Conservation (phyloP, 1,284 basidiomycete genomes). For the Cryptococcus sp. region DNA sequence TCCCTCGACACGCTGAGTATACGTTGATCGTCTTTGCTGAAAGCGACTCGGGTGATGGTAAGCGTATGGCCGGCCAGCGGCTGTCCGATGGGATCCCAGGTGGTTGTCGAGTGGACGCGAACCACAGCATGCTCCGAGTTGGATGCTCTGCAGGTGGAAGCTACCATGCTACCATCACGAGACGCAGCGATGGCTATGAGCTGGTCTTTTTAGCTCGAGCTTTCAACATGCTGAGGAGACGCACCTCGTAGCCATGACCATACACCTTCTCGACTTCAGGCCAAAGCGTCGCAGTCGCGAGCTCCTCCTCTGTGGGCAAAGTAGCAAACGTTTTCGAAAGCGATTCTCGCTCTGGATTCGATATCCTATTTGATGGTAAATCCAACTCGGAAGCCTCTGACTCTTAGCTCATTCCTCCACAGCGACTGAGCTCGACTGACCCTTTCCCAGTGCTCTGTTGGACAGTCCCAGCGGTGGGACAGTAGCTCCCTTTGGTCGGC, state of each 20-base stretch:
- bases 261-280: conserved; percentile 96
- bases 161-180: conserved; percentile 63
- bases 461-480: conserved; percentile 72
- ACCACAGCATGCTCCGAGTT: conserved; percentile 82
- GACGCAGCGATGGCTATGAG: conserved; percentile 72
- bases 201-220: conserved; percentile 46
- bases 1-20: conserved; percentile 86
- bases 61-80: conserved; percentile 77
- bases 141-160: conserved; percentile 86
- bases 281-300: conserved; percentile 85
- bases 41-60: conserved; percentile 83
- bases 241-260: conserved; percentile 93
- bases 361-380: conserved; percentile 23
- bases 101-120: conserved; percentile 68
- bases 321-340: conserved; percentile 39
- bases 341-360: conserved; percentile 41
- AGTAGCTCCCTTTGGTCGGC: conserved; percentile 53
- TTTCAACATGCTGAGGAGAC: conserved; percentile 8
- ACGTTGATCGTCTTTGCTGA: conserved; percentile 72
- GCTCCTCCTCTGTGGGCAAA: conserved; percentile 54
- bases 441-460: conserved; percentile 71
- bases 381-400: conserved; percentile 18
- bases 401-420: neutral
- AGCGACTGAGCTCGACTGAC: conserved; percentile 48
- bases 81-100: conserved; percentile 63